Percentiles rank a stretch among this genome's conserved stretches.
phyloP scores from a whole-genome alignment of 495 filamentous ascomycete genomes.

The Sphaerosporella brunnea region DNA sequence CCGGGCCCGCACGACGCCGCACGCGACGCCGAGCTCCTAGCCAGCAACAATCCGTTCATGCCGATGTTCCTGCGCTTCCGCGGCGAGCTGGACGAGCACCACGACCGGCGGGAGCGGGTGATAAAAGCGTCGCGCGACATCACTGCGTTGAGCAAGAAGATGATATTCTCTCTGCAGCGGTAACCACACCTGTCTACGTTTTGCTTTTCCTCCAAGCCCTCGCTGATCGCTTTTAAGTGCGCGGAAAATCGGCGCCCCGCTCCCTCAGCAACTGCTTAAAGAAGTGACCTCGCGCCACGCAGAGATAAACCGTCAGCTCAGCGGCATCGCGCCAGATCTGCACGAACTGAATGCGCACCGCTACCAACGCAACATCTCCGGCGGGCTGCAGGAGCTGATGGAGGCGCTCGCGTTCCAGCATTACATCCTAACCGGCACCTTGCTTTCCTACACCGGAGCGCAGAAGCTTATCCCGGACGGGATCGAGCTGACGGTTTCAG shows the following conservation, averaged over 20 bases:
- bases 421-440: conserved; percentile 58
- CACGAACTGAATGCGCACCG: conserved; percentile 61
- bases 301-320: conserved; percentile 51
- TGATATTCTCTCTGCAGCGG: conserved; percentile 90
- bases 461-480: conserved; percentile 33
- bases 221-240: no score
- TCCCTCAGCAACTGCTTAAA: conserved; percentile 46
- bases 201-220: no score
- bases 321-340: conserved; percentile 51
- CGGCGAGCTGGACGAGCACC: conserved; percentile 77
- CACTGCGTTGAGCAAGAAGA: conserved; percentile 89
- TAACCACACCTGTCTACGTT: conserved; percentile 30
- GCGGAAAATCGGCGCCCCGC: conserved; percentile 41
- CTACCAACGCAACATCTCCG: conserved; percentile 56
- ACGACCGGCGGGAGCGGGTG: conserved; percentile 76
- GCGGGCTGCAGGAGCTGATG: conserved; percentile 78
- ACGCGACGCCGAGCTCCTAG: not conserved
- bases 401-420: conserved; percentile 75
- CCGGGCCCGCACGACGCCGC: no score
- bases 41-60: conserved; percentile 35
- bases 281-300: conserved; percentile 45
- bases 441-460: conserved; percentile 50
- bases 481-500: conserved; percentile 52
- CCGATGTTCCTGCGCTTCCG: conserved; percentile 75
- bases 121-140: conserved; percentile 82